Evolutionary conservation across 805 yeast genomes (phyloP).

Genomic region (Saturnispora gosingensis): DNA sequence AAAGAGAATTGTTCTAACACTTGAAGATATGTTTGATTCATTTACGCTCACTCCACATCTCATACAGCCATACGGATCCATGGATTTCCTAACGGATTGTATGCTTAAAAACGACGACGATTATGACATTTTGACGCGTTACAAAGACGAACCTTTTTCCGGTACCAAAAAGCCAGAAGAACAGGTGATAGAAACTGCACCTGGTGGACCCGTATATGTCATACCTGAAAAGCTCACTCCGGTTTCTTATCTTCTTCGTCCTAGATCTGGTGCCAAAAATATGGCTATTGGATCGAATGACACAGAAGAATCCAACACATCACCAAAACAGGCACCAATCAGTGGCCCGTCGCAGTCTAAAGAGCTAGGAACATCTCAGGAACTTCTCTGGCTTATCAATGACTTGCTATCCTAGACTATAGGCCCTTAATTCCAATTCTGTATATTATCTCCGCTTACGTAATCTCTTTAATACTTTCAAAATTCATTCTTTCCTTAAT

Average conservation of each 20-base stretch:
- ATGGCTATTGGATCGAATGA: background rate
- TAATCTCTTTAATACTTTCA: background rate
- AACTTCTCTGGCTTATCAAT: slow-evolving; percentile 61
- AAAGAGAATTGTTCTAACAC: slow-evolving; percentile 37
- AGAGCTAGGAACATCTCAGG: slow-evolving; percentile 43
- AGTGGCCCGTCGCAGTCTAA: slow-evolving; percentile 14
- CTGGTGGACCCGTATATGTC: slow-evolving; percentile 3
- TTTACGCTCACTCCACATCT: slow-evolving; percentile 56
- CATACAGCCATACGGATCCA: slow-evolving; percentile 59
- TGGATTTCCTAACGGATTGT: slow-evolving; percentile 38
- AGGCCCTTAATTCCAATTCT: background rate
- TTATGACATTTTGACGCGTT: slow-evolving; percentile 16
- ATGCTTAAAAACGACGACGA: slow-evolving; percentile 52
- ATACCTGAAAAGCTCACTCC: slow-evolving; percentile 19
- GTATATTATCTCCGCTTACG: background rate
- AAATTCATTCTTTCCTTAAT: background rate
- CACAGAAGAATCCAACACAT: background rate
- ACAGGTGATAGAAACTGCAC: background rate
- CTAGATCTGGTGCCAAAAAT: background rate
- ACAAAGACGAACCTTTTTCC: background rate
- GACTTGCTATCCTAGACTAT: slow-evolving; percentile 37
- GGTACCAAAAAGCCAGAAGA: background rate
- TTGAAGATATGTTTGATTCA: slow-evolving; percentile 61
- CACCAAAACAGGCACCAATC: background rate
- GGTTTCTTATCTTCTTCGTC: slow-evolving; percentile 23